Base-by-base conservation (phyloP, 495 filamentous ascomycete genomes). In the Podospora pseudoanserina region DNA sequence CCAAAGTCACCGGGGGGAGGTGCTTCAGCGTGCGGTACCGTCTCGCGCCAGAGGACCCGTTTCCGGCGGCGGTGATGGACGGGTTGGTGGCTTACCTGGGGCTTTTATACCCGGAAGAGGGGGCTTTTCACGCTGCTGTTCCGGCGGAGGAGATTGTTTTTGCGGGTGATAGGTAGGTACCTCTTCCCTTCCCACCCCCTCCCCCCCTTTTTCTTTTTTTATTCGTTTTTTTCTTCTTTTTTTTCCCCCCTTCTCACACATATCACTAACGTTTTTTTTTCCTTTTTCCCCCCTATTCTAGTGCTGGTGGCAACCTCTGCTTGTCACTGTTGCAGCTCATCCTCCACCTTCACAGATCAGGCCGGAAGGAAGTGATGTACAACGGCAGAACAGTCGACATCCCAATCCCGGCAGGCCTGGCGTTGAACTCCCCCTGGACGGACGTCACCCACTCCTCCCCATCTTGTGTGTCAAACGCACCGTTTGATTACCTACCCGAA, bases 1-100 rank as follows among this genome's bases (percentile, higher is more conserved):
- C 85, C 54, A 84, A 82, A 73, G 55, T 80, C 23, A 82, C 79
- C 0, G 80, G 81, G 57, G 84, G 85, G 77, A 87, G 90, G 20
- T 86, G 87, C 49, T 89, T 94, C 77, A 89, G 86, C 55, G 88
- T 96, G 13, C 88, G 92, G n/a, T 98, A 98, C 77, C 87, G 94
- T 20, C 86, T 98, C 2, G 87, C 93, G 9, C 94, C 94, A 5
- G 91, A 96, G 74, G 78, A 90, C 67, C 86, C 93, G 11, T 97
- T 97, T 77, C 93, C 93, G 7, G 84, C 91, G 0, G 91, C 91
- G 4, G 79, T 98, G 9, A 82, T 97, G 54, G 94, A 98, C 71
- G 91, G 88, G n/a, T 77, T 97, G 4, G 82, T 89, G 19, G 89
- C 90, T 1, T 98, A 98, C 72, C 85, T 98, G 9, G 88, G 86